Evolutionary conservation across 2,329 filamentous ascomycete genomes (phyloP).

Genomic region (Cadophora sp.): DNA sequence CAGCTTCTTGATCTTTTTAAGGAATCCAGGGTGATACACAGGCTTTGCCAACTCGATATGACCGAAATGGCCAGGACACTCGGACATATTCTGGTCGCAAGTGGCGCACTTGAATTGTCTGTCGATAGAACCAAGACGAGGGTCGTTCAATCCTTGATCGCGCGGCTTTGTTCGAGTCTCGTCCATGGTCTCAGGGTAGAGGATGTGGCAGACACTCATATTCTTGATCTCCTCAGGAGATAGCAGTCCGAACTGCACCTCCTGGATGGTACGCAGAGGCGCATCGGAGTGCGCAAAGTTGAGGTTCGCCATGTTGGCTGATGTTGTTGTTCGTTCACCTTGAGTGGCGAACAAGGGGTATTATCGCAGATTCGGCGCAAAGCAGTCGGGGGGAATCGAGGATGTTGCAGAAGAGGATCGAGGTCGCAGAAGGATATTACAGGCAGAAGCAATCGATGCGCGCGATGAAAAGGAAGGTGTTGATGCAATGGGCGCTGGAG

Average conservation of each 20-base stretch:
- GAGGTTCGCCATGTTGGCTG: constrained; percentile 83
- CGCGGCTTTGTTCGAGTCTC: constrained; percentile 91
- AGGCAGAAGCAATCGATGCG: constrained; percentile 35
- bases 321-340: constrained; percentile 29
- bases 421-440: constrained; percentile 28
- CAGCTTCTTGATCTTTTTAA: constrained; percentile 99
- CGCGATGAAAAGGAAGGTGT: constrained; percentile 35
- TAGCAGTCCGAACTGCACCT: constrained; percentile 98
- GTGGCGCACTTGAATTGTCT: constrained; percentile 95
- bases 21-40: constrained; percentile 93
- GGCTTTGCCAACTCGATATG: constrained; percentile 98
- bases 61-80: constrained; percentile 97
- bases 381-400: constrained; percentile 39
- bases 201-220: constrained; percentile 95
- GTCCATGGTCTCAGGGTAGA: constrained; percentile 99
- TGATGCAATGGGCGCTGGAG: constrained; percentile 43
- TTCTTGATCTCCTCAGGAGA: constrained; percentile 99
- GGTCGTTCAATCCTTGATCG: constrained; percentile 92
- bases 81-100: constrained; percentile 92
- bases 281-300: constrained; percentile 91
- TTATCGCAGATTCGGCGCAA: constrained; percentile 31
- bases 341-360: constrained; percentile 30
- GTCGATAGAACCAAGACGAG: constrained; percentile 94
- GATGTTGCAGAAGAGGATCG: constrained; percentile 24
- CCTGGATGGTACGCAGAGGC: constrained; percentile 96